These are phyloP conservation scores for Pseudohyphozyma bogoriensis DNA, from an alignment of 768 basidiomycete species.

Conservation along the genomic window DNA sequence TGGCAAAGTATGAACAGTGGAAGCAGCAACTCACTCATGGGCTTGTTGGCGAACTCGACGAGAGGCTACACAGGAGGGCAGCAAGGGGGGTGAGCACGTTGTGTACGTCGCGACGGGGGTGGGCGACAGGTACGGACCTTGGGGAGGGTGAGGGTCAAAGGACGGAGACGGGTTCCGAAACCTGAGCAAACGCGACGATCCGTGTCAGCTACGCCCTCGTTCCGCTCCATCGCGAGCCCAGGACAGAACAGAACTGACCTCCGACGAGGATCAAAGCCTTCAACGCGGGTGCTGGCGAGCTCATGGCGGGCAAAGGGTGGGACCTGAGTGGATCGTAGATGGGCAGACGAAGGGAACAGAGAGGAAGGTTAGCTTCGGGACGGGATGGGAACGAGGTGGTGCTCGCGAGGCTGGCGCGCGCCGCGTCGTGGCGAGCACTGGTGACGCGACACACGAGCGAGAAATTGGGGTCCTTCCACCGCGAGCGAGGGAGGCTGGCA, in stretches of 20 bases:
- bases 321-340: no score
- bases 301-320: slow-evolving; percentile 1
- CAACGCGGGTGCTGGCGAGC: slow-evolving; percentile 15
- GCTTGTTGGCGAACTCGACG: slow-evolving; percentile 42
- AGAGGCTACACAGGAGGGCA: slow-evolving; percentile 32
- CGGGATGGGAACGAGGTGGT: background rate
- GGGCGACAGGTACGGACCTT: no score
- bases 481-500: no score
- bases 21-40: slow-evolving; percentile 37
- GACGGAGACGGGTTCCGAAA: slow-evolving; percentile 46
- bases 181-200: slow-evolving; percentile 18
- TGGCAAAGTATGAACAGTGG: background rate
- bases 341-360: no score
- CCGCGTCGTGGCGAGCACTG: no score
- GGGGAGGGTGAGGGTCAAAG: slow-evolving; percentile 44
- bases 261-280: slow-evolving; percentile 45
- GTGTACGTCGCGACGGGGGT: background rate
- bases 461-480: background rate
- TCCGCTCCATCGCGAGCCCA: background rate
- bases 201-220: background rate
- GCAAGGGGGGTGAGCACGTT: background rate
- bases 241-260: slow-evolving; percentile 34
- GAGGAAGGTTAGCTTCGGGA: background rate
- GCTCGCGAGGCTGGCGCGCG: background rate
- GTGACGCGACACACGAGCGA: background rate